phyloP scores from a whole-genome alignment of 139 green algal species.

The Tetraselmis chui region DNA sequence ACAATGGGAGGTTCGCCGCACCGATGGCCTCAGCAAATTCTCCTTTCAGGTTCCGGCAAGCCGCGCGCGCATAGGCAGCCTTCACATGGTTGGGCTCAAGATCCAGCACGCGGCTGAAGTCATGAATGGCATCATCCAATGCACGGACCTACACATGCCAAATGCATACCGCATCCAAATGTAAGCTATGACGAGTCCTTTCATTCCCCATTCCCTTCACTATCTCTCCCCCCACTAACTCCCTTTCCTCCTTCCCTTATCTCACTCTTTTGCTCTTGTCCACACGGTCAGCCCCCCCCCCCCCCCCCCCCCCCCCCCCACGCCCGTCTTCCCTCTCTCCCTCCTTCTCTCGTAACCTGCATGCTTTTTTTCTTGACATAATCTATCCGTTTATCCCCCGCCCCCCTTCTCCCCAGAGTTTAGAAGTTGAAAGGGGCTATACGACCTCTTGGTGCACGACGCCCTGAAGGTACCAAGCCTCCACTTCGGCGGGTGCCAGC shows the following conservation, averaged over 20 bases:
- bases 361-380: too few species aligned
- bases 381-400: too few species aligned
- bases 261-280: too few species aligned
- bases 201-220: not conserved
- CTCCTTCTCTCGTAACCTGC: too few species aligned
- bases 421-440: too few species aligned
- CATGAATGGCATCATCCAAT: conserved; percentile 52
- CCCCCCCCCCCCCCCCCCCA: too few species aligned
- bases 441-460: conserved; percentile 43
- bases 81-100: conserved; percentile 66
- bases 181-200: not conserved
- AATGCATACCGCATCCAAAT: not conserved
- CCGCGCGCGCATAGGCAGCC: conserved; percentile 55
- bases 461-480: conserved; percentile 61
- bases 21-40: conserved; percentile 58
- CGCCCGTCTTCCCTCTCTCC: too few species aligned
- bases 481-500: conserved; percentile 41
- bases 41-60: conserved; percentile 61
- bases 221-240: not conserved
- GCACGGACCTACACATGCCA: not conserved
- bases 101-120: conserved; percentile 49
- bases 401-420: too few species aligned
- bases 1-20: too few species aligned
- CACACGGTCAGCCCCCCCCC: too few species aligned
- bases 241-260: too few species aligned